Conservation (phyloP, 192 early-diverging fungal species). For the Coemansia sp. region DNA sequence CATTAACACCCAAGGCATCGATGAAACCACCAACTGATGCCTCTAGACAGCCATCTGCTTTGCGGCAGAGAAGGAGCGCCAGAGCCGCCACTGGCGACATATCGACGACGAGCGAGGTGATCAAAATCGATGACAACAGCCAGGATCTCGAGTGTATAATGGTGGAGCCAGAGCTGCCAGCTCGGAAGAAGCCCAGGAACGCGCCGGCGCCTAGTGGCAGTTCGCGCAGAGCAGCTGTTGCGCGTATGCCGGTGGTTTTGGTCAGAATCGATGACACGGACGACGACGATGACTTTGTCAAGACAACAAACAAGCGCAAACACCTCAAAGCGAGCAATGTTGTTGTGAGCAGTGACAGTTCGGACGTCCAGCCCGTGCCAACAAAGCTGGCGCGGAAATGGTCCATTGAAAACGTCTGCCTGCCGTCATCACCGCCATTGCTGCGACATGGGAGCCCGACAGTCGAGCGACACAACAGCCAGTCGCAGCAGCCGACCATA, state of each 20-base stretch:
- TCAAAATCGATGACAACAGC: not conserved
- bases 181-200: not conserved
- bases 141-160: not conserved
- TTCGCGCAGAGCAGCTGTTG: not conserved
- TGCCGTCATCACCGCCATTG: constrained; percentile 41
- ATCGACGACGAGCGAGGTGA: not conserved
- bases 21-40: not conserved
- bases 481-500: not conserved
- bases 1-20: not conserved
- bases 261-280: not conserved
- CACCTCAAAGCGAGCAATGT: not conserved
- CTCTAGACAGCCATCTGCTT: not conserved
- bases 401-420: not conserved
- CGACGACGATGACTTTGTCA: constrained; percentile 33
- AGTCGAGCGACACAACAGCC: constrained; percentile 13
- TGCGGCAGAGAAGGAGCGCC: not conserved
- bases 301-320: not conserved
- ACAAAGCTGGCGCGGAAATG: not conserved
- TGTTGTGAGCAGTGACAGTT: not conserved
- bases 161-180: not conserved
- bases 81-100: not conserved
- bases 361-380: not conserved
- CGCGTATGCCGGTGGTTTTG: not conserved
- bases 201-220: not conserved
- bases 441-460: constrained; percentile 47